Conservation (phyloP, 129 eudicot species). For the Lonicera japonica region DNA sequence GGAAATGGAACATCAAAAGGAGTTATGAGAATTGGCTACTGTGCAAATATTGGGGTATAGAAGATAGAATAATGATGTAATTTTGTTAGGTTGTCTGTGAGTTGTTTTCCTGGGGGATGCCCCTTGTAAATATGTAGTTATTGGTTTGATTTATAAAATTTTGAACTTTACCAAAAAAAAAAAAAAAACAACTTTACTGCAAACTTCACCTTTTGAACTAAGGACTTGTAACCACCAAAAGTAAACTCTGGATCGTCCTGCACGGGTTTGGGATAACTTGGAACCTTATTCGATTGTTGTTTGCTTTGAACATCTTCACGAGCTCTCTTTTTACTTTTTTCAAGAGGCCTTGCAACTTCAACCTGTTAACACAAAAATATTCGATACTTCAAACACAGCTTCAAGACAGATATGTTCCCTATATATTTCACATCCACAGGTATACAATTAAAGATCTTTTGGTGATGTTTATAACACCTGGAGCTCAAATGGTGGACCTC, state of each 20-base stretch:
- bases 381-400: neutral
- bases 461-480: conserved; percentile 37
- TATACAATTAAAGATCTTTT: neutral
- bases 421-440: neutral
- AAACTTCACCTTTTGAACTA: conserved; percentile 33
- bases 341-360: conserved; percentile 88
- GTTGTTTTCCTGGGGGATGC: no score
- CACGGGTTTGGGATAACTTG: conserved; percentile 26
- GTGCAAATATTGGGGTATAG: no score
- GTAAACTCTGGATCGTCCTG: conserved; percentile 23
- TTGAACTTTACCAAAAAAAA: no score
- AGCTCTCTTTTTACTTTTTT: conserved; percentile 63
- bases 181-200: neutral
- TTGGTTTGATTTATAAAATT: no score
- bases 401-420: neutral
- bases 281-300: conserved; percentile 26
- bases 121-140: no score
- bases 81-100: no score
- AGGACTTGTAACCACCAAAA: conserved; percentile 20
- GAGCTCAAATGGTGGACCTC: conserved; percentile 43
- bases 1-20: no score
- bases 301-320: conserved; percentile 49
- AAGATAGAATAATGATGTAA: no score
- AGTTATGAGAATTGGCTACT: no score
- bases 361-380: conserved; percentile 35